A percentile compares a stretch with the other conserved stretches of the same genome.
Evolutionary conservation across 345 rosid species (phyloP).

Genomic region (Euphorbia tirucalli): DNA sequence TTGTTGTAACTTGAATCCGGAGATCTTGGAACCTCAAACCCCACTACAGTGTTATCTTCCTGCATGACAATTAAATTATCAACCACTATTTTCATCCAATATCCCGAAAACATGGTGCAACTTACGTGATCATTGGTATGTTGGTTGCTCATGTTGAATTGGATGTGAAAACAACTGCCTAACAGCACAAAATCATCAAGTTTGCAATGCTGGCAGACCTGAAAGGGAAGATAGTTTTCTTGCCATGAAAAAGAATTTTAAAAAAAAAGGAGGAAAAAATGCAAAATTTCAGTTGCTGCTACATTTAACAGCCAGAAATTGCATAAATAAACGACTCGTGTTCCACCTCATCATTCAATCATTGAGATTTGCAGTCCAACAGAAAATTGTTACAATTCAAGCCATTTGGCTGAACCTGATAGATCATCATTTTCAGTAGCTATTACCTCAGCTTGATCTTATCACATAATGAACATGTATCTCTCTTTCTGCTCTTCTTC

Average conservation of each 20-base stretch:
- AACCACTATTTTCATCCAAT: background rate
- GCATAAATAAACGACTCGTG: too few relatives aligned
- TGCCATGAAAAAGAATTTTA: background rate
- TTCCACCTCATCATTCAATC: background rate
- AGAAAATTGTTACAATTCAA: background rate
- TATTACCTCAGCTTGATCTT: background rate
- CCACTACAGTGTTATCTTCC: conserved; percentile 77
- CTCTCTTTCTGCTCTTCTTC: background rate
- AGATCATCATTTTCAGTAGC: background rate
- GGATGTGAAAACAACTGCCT: conserved; percentile 16
- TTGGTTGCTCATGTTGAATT: conserved; percentile 62
- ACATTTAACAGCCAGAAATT: background rate
- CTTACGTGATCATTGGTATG: conserved; percentile 53
- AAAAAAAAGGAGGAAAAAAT: background rate
- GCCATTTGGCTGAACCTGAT: background rate
- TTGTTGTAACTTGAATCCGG: conserved; percentile 94
- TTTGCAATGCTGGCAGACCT: conserved; percentile 19
- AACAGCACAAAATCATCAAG: conserved; percentile 29
- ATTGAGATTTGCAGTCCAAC: background rate
- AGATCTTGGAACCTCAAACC: conserved; percentile 85
- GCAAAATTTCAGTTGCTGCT: conserved; percentile 6
- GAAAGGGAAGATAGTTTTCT: conserved; percentile 10
- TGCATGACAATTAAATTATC: conserved; percentile 24
- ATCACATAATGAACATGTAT: background rate
- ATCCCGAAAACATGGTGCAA: conserved; percentile 13